Base-by-base conservation (phyloP, 164 flowering plant genomes). In the Piper betle region DNA sequence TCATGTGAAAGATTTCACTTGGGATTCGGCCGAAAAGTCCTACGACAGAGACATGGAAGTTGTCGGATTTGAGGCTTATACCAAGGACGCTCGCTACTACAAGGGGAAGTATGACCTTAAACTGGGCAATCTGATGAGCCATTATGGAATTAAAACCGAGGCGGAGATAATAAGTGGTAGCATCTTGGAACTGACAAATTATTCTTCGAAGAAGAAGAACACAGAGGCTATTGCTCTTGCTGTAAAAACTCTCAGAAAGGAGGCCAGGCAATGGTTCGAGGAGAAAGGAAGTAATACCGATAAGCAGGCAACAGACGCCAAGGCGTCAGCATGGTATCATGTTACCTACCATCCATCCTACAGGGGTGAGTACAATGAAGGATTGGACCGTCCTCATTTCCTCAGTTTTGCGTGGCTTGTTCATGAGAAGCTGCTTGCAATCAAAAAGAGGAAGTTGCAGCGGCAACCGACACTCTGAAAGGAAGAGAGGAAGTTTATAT, bases 341-440 rank as follows among this genome's bases (percentile, higher is more conserved):
- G 96, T 86, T 39, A 83, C 95, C 0, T 87, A 88, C 62, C 92
- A 88, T 72, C 84, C 74, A 0, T 25, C 40, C 12, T 88, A 75
- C 62, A 82, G 80, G 75, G 95, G 88, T 20, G n/a, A 48, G 60
- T 84, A 79, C 77, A 81, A 81, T 38, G 86, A 82, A 39, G 96
- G 82, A 11, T 12, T 71, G 80, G 69, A 77, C 4, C 63, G 85
- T 19, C 77, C 71, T 37, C 92, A 85, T 76, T 82, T 71, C 66
- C 74, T 91, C 4, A 88, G 97, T 67, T 88, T 91, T 52, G 82
- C 97, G 3, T 91, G 97, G 96, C 84, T 88, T 66, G 81, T 86
- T 37, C 76, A 80, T 64, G 96, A 91, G 66, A 78, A 75, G 71
- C 75, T 91, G 58, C 65, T 88, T 50, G 69, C 66, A 55, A 91